Percentiles rank a stretch among this genome's conserved stretches.
phyloP scores from a whole-genome alignment of 805 yeast species.

The Kluyveromyces lactis region DNA sequence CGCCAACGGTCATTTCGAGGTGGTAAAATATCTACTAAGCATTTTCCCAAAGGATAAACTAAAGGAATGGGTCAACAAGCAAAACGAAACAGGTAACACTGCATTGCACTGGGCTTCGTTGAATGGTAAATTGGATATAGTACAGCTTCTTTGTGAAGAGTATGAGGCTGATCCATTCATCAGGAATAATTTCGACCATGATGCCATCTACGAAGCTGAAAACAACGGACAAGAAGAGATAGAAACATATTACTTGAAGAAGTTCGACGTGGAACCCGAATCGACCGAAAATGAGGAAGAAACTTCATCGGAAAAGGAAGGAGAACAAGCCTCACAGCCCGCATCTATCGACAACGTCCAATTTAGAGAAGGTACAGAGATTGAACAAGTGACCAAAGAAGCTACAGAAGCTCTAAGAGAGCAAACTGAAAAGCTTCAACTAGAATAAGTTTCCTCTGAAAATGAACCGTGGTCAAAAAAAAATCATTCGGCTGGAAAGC shows the following conservation, averaged over 20 bases:
- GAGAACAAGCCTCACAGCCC: slow-evolving; percentile 37
- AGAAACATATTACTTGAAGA: slow-evolving; percentile 66
- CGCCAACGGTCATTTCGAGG: slow-evolving; percentile 82
- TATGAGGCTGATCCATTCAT: slow-evolving; percentile 74
- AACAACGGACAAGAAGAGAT: slow-evolving; percentile 65
- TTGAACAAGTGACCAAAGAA: slow-evolving; percentile 40
- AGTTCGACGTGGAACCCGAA: slow-evolving; percentile 61
- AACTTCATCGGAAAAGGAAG: slow-evolving; percentile 35
- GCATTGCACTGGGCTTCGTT: slow-evolving; percentile 95
- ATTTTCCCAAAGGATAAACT: slow-evolving; percentile 39
- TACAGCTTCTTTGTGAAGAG: slow-evolving; percentile 60
- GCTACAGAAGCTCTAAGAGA: slow-evolving; percentile 33
- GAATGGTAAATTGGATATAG: slow-evolving; percentile 73
- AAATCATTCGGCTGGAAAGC: too few species aligned
- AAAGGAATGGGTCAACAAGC: slow-evolving; percentile 37
- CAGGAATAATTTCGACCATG: slow-evolving; percentile 71
- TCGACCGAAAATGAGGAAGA: slow-evolving; percentile 19
- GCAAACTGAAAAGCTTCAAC: slow-evolving; percentile 21
- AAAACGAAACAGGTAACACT: slow-evolving; percentile 83
- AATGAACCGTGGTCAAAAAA: too few species aligned
- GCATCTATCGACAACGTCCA: slow-evolving; percentile 32
- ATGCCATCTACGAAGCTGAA: slow-evolving; percentile 85
- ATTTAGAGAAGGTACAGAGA: slow-evolving; percentile 43
- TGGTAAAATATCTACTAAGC: slow-evolving; percentile 50
- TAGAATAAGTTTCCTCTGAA: not conserved